Evolutionary conservation across 306 rosid genomes (phyloP), one percentile per base, ranked within the genome.

Genomic region (Erythrophleum fordii): DNA sequence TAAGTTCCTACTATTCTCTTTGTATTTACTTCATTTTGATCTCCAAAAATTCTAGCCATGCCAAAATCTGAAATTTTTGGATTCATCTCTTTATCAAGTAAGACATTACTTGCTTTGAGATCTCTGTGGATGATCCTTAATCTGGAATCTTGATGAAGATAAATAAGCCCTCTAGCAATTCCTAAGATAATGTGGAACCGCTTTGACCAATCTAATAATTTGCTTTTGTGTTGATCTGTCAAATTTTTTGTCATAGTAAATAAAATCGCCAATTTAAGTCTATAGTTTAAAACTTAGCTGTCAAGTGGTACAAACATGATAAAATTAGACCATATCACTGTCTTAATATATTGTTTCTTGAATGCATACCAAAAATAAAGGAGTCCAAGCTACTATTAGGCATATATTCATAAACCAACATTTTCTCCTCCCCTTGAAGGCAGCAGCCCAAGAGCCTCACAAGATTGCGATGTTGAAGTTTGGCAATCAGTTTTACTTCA

Each of bases 11-110:
- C 90, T 23, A 92, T 85, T 88, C 90, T 90, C 44, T 52, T 85
- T 23, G 97, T 92, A 22, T 88, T 87, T 73, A 77, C 97, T 84
- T 92, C 89, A 1, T 76, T 83, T 5, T 92, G 87, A 75, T 91
- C 92, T 48, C 91, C 87, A 45, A 86, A 92, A 69, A 76, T 82
- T 88, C 82, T 89, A 56, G 92, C 94, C 83, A 92, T 78, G 18
- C 94, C 97, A 71, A 92, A 92, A 83, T 92, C 92, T 26, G 94
- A 91, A 44, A 91, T 91, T 77, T 89, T 91, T 3, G 97, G 91
- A 64, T 81, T 88, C 88, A 89, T 61, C 22, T 88, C 88, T 16
- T 49, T 52, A 60, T 91, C 96, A 67, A 89, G 90, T 59, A 91
- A 89, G 23, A 91, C 86, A 72, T 91, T 89, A 72, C 96, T 89